Evolutionary conservation across 2,329 filamentous ascomycete genomes (phyloP), one percentile per base, ranked within the genome.

Genomic region (Colletotrichum sp.): DNA sequence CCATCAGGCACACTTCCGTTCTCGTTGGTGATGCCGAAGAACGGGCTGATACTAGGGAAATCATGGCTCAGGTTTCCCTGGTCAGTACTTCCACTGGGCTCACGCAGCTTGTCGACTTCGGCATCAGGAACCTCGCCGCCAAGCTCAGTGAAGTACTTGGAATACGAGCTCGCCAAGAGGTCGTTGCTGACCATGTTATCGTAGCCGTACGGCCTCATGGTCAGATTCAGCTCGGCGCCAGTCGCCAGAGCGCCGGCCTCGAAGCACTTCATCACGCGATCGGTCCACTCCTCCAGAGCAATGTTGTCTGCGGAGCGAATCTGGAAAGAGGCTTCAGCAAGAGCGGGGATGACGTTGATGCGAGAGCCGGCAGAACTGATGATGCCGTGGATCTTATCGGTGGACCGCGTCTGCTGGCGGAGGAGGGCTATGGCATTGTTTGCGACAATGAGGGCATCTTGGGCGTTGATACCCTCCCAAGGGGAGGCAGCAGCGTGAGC

Each of bases 321-420:
- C 55, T 89, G 90, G 78, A 85, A 92, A 7, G 92, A 93, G 79
- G 89, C 89, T 55, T 88, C 90, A 24, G 91, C 90, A 6, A 93
- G 92, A 2, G 84, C 83, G 0, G 86, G 84, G 43, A 88, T 87
- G 21, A 88, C 81, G 71, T 88, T 88, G 6, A 85, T 82, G 21
- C 83, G 83, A 21, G 83, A 82, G 2, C 86, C 86, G 0, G 83
- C 84, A 16, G 87, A 81, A 8, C 81, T 80, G 68, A 91, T 86
- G 4, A 89, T 84, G 61, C 86, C 87, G 77, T 90, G 88, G n/a
- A 91, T 84, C 16, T 89, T 86, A 73, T 89, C 85, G 12, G 86
- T 82, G 0, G 88, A 87, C 7, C 81, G 81, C 10, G 89, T 84
- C 78, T 91, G 89, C 81, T 91, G 88, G 5, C 89, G 85, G 32